Conservation (phyloP, 164 flowering plant genomes). For the Berberis thunbergii region DNA sequence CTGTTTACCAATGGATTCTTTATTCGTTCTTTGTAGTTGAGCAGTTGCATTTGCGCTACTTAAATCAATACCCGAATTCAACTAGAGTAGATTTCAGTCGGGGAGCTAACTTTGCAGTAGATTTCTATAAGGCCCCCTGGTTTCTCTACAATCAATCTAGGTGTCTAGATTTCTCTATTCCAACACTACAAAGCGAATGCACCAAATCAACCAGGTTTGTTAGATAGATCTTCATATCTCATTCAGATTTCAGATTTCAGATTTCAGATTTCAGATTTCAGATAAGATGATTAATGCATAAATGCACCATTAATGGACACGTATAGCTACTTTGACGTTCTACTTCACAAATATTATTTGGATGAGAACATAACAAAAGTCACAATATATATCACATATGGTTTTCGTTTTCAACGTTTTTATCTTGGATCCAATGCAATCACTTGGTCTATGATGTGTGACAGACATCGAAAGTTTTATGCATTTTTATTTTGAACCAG, state of each 20-base stretch:
- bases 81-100: constrained; percentile 35
- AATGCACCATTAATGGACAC: no score
- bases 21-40: constrained; percentile 32
- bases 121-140: constrained; percentile 43
- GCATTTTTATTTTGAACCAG: constrained; percentile 29
- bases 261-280: no score
- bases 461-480: background rate
- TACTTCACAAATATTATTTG: no score
- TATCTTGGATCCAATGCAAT: background rate
- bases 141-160: constrained; percentile 46
- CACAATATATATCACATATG: no score
- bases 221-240: background rate
- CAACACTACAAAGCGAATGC: constrained; percentile 31
- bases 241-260: no score
- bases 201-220: constrained; percentile 15
- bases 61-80: constrained; percentile 51
- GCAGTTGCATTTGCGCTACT: constrained; percentile 41
- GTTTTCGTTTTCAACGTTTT: background rate
- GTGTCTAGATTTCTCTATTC: constrained; percentile 46
- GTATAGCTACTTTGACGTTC: no score
- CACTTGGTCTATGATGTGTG: background rate
- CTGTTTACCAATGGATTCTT: no score
- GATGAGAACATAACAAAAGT: no score
- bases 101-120: constrained; percentile 66
- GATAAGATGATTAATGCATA: background rate